Evolutionary conservation across 1,284 basidiomycete species (phyloP).

Genomic region (Cutaneotrichosporon cyanovorans): DNA sequence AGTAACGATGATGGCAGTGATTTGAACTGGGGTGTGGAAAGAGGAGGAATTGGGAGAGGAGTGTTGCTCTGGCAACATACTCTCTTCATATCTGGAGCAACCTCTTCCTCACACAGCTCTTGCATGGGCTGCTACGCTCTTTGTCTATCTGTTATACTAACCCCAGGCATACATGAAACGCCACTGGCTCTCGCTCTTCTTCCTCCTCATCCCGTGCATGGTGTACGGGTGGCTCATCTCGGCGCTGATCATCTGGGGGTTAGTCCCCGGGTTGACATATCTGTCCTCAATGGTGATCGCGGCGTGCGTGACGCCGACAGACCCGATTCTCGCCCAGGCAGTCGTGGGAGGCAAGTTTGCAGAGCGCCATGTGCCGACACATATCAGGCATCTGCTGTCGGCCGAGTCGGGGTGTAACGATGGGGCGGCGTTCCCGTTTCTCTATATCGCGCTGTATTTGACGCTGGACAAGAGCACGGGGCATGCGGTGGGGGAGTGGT

Average conservation of each 20-base stretch:
- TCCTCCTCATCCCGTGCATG: conserved; percentile 85
- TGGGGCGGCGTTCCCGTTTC: conserved; percentile 91
- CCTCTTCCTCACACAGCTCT: too few species aligned
- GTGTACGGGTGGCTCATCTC: conserved; percentile 78
- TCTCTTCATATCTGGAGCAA: too few species aligned
- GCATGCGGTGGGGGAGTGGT: conserved; percentile 57
- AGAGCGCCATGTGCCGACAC: conserved; percentile 94
- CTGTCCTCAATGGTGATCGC: conserved; percentile 80
- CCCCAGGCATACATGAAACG: conserved; percentile 67
- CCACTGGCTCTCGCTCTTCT: conserved; percentile 83
- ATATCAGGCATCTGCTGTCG: conserved; percentile 84
- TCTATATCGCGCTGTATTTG: conserved; percentile 83
- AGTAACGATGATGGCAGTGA: too few species aligned
- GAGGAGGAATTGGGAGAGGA: too few species aligned
- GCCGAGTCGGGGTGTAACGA: conserved; percentile 92
- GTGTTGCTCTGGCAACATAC: too few species aligned
- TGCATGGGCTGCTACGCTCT: too few species aligned
- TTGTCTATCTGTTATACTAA: not conserved
- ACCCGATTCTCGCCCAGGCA: conserved; percentile 58
- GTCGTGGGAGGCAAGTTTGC: conserved; percentile 96
- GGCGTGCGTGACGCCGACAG: conserved; percentile 92
- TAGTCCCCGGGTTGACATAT: conserved; percentile 80
- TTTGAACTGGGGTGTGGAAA: too few species aligned
- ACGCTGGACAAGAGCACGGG: conserved; percentile 62
- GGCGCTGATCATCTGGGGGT: conserved; percentile 73